phyloP scores from a whole-genome alignment of 2,329 filamentous ascomycete species.

The Graphiopsis chlorocephala region DNA sequence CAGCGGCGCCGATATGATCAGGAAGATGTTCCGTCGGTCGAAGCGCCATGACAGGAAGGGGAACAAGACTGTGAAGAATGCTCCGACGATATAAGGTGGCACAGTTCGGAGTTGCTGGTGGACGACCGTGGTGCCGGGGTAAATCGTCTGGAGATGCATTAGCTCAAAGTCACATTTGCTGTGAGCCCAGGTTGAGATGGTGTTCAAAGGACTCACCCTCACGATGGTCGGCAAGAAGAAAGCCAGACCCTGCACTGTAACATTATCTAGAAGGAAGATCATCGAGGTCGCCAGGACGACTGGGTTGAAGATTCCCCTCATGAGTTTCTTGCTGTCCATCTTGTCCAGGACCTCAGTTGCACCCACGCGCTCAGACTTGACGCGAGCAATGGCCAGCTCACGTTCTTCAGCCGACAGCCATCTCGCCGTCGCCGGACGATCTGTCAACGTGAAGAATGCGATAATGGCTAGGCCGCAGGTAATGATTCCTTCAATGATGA shows the following conservation, averaged over 20 bases:
- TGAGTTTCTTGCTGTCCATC: constrained; percentile 58
- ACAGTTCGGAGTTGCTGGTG: constrained; percentile 68
- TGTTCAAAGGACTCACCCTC: constrained; percentile 22
- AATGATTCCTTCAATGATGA: constrained; percentile 68
- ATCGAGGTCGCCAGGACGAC: constrained; percentile 56
- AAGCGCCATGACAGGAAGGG: constrained; percentile 61
- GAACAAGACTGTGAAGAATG: constrained; percentile 62
- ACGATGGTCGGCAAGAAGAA: constrained; percentile 73
- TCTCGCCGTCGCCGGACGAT: constrained; percentile 64
- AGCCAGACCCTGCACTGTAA: constrained; percentile 68
- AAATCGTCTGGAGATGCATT: constrained; percentile 51
- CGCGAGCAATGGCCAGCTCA: constrained; percentile 61
- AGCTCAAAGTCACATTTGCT: background rate
- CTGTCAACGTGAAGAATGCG: constrained; percentile 63
- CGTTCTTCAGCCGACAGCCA: constrained; percentile 68
- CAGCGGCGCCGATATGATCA: constrained; percentile 59
- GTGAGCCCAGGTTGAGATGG: background rate
- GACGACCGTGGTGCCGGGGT: constrained; percentile 53
- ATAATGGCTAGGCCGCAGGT: constrained; percentile 58
- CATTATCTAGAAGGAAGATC: constrained; percentile 64
- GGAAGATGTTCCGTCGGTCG: constrained; percentile 57
- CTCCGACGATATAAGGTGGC: constrained; percentile 67
- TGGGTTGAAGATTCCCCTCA: constrained; percentile 63
- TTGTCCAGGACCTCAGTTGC: constrained; percentile 63
- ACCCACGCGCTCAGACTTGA: constrained; percentile 66